Evolutionary conservation across 2,329 filamentous ascomycete species (phyloP), one percentile per base, ranked within the genome.

Genomic region (Diplodia seriata): DNA sequence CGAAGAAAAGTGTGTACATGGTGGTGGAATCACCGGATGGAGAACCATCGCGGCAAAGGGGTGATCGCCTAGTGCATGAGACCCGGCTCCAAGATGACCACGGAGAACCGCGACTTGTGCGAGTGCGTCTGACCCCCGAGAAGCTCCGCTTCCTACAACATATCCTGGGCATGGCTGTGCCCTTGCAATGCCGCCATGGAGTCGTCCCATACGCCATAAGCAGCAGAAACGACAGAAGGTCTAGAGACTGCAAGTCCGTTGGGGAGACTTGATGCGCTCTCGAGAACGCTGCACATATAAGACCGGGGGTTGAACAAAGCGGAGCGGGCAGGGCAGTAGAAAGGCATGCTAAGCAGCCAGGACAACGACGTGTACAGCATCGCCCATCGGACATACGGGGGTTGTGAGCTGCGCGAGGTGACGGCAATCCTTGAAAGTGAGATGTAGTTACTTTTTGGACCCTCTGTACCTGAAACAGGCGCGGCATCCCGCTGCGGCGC

Each of bases 171-270:
- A 31, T 8, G 2, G 23, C 20, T 7, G 53, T 56, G 18, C 31
- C 31, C 1, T 4, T 36, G n/a, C 11, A 12, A 7, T 29, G 29
- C 15, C 40, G 56, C 18, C 56, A 61, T 23, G 61, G 53, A 9
- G 18, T 51, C 38, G 61, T 47, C 12, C 61, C 43, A 9, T 51
- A 53, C n/a, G 61, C 47, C 1, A 53, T 64, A n/a, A 23, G 53
- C 56, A 49, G 8, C 6, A 18, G 23, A n/a, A 26, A 40, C 6
- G 47, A 26, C 23, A 20, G 40, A 18, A 47, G 15, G 3, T 11
- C 9, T 47, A 18, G 40, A 18, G 1, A 9, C 3, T n/a, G 40
- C 40, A 47, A n/a, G 40, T 47, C 9, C 40, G 40, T n/a, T 47
- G 18, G 40, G 9, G 40, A 47, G n/a, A 9, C 9, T 47, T 9